phyloP scores from a whole-genome alignment of 2,329 filamentous ascomycete species.

The Cercospora sp. region DNA sequence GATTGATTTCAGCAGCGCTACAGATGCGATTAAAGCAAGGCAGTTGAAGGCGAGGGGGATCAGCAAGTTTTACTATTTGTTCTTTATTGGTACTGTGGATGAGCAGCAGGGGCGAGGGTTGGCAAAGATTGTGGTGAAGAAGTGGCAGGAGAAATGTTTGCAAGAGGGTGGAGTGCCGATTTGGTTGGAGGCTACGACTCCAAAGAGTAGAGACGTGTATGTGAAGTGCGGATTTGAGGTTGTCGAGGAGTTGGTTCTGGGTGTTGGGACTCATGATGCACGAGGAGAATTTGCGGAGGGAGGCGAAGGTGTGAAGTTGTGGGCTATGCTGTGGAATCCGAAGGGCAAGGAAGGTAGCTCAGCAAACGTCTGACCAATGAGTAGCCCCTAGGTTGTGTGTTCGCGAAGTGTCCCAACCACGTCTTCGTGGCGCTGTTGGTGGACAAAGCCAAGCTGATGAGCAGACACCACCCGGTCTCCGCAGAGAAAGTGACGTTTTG shows the following conservation, averaged over 20 bases:
- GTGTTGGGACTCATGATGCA: constrained; percentile 25
- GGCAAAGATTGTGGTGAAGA: constrained; percentile 24
- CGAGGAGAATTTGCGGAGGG: constrained; percentile 26
- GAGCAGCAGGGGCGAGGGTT: constrained; percentile 29
- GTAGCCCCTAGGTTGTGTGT: neutral
- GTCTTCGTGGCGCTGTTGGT: neutral
- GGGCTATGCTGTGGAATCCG: constrained; percentile 35
- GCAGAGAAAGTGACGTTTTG: neutral
- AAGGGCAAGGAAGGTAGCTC: neutral
- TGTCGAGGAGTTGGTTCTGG: constrained; percentile 25
- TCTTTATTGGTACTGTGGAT: constrained; percentile 31
- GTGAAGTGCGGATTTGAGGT: constrained; percentile 29
- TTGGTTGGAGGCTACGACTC: constrained; percentile 36
- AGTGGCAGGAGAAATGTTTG: constrained; percentile 19
- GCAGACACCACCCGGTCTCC: neutral
- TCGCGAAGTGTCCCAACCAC: neutral
- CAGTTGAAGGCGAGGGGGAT: constrained; percentile 19
- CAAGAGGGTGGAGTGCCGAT: constrained; percentile 24
- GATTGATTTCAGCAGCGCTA: constrained; percentile 25
- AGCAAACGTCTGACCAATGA: neutral
- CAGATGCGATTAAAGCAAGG: constrained; percentile 24
- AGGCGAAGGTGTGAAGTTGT: constrained; percentile 29
- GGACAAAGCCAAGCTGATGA: neutral
- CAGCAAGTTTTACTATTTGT: constrained; percentile 31
- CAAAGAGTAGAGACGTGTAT: constrained; percentile 28